These are phyloP conservation scores for Pachyrhizus erosus DNA, from an alignment of 306 rosid species.

Conservation along the genomic window DNA sequence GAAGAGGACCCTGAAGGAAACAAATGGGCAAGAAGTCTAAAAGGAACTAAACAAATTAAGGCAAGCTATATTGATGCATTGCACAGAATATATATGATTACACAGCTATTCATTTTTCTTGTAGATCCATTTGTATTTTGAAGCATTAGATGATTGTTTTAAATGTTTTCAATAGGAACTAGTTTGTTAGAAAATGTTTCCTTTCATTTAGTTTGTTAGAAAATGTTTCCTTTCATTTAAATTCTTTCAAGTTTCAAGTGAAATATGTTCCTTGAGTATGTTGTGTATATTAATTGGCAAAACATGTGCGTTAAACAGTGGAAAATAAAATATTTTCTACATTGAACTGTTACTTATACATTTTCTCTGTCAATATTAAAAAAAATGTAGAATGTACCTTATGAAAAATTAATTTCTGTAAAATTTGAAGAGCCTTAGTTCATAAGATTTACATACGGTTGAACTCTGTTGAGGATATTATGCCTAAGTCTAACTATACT, in stretches of 20 bases:
- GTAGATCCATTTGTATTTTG: conserved; percentile 22
- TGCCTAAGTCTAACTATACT: conserved; percentile 29
- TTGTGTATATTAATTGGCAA: not conserved
- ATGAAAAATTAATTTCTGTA: not conserved
- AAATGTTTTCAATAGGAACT: not conserved
- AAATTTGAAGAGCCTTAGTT: not conserved
- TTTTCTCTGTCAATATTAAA: not conserved
- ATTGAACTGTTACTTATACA: not conserved
- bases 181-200: not conserved
- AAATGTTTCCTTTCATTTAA: not conserved
- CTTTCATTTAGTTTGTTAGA: not conserved
- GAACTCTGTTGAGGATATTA: conserved; percentile 1
- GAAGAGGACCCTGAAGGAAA: conserved; percentile 93
- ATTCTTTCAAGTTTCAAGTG: conserved; percentile 13
- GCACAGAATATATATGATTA: not conserved
- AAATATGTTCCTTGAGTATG: conserved; percentile 4
- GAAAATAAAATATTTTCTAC: conserved; percentile 26
- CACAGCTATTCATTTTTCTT: conserved; percentile 26
- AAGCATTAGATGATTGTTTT: not conserved
- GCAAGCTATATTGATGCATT: conserved; percentile 51
- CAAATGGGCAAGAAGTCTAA: conserved; percentile 90
- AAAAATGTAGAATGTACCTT: not conserved
- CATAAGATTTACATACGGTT: not conserved
- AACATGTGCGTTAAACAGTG: not conserved
- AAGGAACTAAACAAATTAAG: conserved; percentile 82